phyloP scores from a whole-genome alignment of 345 rosid species.

The Adansonia digitata region DNA sequence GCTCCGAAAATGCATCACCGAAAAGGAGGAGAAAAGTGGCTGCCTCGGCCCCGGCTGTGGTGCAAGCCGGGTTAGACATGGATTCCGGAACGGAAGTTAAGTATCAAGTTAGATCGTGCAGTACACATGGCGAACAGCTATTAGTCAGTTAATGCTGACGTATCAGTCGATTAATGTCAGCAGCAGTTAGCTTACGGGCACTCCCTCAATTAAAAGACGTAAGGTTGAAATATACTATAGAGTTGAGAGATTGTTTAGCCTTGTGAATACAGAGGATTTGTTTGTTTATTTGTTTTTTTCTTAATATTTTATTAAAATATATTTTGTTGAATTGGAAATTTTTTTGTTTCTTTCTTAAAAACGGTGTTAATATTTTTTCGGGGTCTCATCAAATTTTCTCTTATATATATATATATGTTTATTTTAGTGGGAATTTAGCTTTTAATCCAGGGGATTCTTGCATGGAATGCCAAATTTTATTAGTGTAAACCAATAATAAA shows the following conservation, averaged over 20 bases:
- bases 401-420: too few species aligned
- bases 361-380: too few species aligned
- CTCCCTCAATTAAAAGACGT: not conserved
- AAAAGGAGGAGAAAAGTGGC: slow-evolving; percentile 57
- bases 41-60: slow-evolving; percentile 16
- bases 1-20: slow-evolving; percentile 34
- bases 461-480: too few species aligned
- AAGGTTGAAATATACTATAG: not conserved
- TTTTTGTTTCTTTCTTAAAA: not conserved
- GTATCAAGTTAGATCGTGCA: slow-evolving; percentile 29
- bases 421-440: too few species aligned
- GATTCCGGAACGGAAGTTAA: slow-evolving; percentile 9
- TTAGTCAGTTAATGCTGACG: slow-evolving; percentile 27
- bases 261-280: slow-evolving; percentile 12
- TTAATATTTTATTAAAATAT: not conserved
- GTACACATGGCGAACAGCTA: slow-evolving; percentile 31
- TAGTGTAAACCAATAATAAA: too few species aligned
- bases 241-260: not conserved
- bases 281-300: not conserved
- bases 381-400: too few species aligned
- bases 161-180: not conserved
- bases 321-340: not conserved
- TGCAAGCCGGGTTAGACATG: slow-evolving; percentile 23
- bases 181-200: not conserved
- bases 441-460: too few species aligned